Base-by-base conservation (phyloP, 768 basidiomycete species). In the Panaeolus cyanescens region DNA sequence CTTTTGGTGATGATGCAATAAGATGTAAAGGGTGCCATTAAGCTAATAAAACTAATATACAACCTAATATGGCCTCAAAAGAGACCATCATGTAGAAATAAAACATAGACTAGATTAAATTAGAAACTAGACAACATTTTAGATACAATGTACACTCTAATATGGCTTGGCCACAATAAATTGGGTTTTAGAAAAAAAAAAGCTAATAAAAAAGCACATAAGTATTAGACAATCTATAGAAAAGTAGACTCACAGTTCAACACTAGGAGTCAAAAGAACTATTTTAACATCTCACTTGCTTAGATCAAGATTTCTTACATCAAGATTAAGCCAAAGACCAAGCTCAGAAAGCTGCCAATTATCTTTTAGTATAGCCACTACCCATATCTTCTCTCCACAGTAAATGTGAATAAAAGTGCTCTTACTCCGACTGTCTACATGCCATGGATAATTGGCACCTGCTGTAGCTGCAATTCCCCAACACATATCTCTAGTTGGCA, bases 391-490 rank as follows among this genome's bases (percentile, higher is more conserved):
- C 2, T 1, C 13, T 0, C 68, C 65, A 32, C 22, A 54, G 9
- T 53, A 12, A 10, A 58, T 36, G 0, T 50, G 45, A 0, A 71
- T 25, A 13, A 59, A 68, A 0, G 69, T 68, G 0, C 53, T 59
- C 12, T 65, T 56, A 0, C 69, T 66, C 20, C 69, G 58, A 8
- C 60, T 34, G 20, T 70, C 67, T 4, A 70, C 60, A 19, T 70
- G 69, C 22, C 56, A 66, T 13, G 31, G 33, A 31, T 64, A 61
- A 9, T 56, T 53, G 0, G 70, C 63, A 12, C 62, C 54, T 0
- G 25, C 31, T 0, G 63, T 70, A 0, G 61, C 62, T 1, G 61
- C 69, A 3, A 67, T 5, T 0, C 57, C 65, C 68, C 66, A 71
- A 9, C 66, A n/a, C 30, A 67, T 62, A 15, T 67, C 62, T 1